These are phyloP conservation scores for Platismatia glauca DNA, from an alignment of 495 filamentous ascomycete genomes.

Conservation along the genomic window DNA sequence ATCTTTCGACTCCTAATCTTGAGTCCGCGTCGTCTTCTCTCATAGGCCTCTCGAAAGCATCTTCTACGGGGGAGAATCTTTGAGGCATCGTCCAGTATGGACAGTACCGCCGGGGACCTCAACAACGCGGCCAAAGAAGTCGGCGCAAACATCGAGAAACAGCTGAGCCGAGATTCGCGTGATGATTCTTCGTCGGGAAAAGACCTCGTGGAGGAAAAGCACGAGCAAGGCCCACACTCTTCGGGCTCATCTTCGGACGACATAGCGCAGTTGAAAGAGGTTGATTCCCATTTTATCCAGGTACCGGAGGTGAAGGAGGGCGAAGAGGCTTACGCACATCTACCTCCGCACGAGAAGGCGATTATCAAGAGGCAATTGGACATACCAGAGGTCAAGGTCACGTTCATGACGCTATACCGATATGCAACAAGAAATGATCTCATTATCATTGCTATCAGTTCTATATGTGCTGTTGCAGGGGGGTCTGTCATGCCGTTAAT, in stretches of 20 bases:
- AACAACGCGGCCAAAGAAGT: constrained; percentile 19
- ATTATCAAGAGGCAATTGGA: constrained; percentile 65
- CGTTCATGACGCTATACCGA: constrained; percentile 60
- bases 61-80: neutral
- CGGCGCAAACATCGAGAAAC: constrained; percentile 17
- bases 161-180: neutral
- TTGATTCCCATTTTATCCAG: constrained; percentile 24
- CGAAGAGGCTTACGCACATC: constrained; percentile 37
- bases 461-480: constrained; percentile 61
- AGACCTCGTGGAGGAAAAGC: constrained; percentile 14
- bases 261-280: constrained; percentile 15
- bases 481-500: constrained; percentile 81
- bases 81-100: constrained; percentile 12
- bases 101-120: constrained; percentile 22
- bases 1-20: neutral
- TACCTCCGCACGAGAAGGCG: constrained; percentile 54
- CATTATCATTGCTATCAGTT: constrained; percentile 58
- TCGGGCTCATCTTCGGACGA: constrained; percentile 22
- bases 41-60: neutral
- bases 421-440: constrained; percentile 71
- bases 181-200: neutral
- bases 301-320: constrained; percentile 21
- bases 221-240: constrained; percentile 11
- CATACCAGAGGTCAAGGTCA: constrained; percentile 54
- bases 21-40: neutral